phyloP scores from a whole-genome alignment of 2,329 filamentous ascomycete species.

The Colletotrichum graminicola region DNA sequence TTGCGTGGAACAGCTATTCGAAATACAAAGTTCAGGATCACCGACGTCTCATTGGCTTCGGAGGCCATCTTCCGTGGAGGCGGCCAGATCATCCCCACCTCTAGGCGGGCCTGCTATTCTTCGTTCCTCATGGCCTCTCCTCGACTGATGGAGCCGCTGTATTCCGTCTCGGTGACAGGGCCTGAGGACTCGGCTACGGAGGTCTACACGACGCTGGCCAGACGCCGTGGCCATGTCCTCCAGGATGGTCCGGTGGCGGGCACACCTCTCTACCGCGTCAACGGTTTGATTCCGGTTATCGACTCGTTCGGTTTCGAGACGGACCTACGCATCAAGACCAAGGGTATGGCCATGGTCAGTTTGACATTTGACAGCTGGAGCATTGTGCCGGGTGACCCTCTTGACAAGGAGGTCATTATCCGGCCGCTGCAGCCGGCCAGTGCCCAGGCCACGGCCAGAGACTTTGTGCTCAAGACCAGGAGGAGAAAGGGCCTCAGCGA shows the following conservation, averaged over 20 bases:
- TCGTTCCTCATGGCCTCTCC: conserved; percentile 98
- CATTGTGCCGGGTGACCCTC: conserved; percentile 93
- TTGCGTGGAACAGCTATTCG: conserved; percentile 77
- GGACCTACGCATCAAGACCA: conserved; percentile 94
- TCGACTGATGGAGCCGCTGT: conserved; percentile 96
- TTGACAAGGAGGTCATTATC: conserved; percentile 87
- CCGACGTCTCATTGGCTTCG: conserved; percentile 85
- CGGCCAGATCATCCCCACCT: conserved; percentile 96
- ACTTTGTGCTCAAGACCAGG: conserved; percentile 97
- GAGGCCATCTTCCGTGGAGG: conserved; percentile 96
- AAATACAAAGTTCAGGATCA: conserved; percentile 97
- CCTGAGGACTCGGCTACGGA: conserved; percentile 89
- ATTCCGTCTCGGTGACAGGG: conserved; percentile 91
- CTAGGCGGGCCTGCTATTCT: conserved; percentile 91
- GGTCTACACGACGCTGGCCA: conserved; percentile 91
- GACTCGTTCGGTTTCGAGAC: conserved; percentile 99
- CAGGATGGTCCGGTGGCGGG: conserved; percentile 95
- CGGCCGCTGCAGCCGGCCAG: conserved; percentile 88
- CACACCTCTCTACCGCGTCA: conserved; percentile 92
- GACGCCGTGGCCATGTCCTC: conserved; percentile 90
- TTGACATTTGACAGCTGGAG: conserved; percentile 97
- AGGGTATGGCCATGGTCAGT: conserved; percentile 90
- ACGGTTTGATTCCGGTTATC: conserved; percentile 92
- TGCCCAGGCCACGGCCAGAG: conserved; percentile 89
- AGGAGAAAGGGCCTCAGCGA: conserved; percentile 93